Evolutionary conservation across 1,284 basidiomycete genomes (phyloP), one percentile per base, ranked within the genome.

Genomic region (Ustilago lituana): DNA sequence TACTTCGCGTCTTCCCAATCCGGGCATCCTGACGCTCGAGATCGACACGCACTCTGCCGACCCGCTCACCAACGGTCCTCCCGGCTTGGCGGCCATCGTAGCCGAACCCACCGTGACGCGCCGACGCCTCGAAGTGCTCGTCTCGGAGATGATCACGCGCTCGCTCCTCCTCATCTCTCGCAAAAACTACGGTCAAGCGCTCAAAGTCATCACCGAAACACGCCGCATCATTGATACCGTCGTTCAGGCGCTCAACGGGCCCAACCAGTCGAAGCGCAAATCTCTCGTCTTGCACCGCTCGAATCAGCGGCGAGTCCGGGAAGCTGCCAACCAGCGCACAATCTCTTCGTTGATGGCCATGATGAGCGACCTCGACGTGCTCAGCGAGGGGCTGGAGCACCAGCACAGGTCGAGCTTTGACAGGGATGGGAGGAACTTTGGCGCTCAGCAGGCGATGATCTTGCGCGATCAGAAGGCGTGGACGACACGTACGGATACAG

Each of bases 91-190:
- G 2, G 76, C 74, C 0, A 61, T 73, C 11, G 63, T 76, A 22
- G 72, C 74, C 31, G 76, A 79, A 35, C 73, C 77, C 5, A 61
- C 63, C 5, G 74, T 78, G 43, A 78, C 76, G 29, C 67, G 77
- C 11, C 57, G 77, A 39, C 54, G 77, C 22, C 58, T 79, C 15
- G 74, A 79, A 40, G 65, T 79, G 45, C 57, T 79, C 4, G 76
- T 77, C 12, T 70, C 66, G 14, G 77, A 79, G 27, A 78, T 79
- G 77, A 79, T 79, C 41, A 77, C 77, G 17, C 74, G 77, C 11
- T 64, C 68, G 33, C 59, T 79, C 15, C 63, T 77, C 22, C 66
- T 79, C 40, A 71, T 77, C 50, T 76, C 74, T 22, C 63, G 76
- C 23, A 65, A 72, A 29, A 78, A 77, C 59, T 60, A 78, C 49